Base-by-base conservation (phyloP, 164 flowering plant genomes). In the Vitis rupestris region DNA sequence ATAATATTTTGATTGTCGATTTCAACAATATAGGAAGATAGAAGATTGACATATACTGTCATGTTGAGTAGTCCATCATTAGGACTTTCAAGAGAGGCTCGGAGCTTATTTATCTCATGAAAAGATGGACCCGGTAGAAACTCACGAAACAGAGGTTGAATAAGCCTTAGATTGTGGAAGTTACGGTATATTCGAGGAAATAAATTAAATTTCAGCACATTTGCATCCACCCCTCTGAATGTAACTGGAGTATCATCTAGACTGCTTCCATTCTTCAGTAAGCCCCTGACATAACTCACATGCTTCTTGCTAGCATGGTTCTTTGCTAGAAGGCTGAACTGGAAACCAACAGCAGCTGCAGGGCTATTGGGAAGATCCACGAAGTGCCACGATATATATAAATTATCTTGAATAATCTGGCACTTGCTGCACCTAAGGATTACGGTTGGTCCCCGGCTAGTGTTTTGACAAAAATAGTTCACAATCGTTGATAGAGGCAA, bases 271-370 rank as follows among this genome's bases (percentile, higher is more conserved):
- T 89, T 89, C 71, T 79, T 84, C 55, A 96, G 61, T 7, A 63
- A 75, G 29, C 99, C 98, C 70, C 80, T 77, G 60, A 93, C 95
- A 75, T 77, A 84, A 74, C 97, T 92, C 65, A 88, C 56, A 70
- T 85, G 93, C 59, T 82, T 87, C 65, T 74, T 81, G 48, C 74
- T 68, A 44, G 70, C 82, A 67, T 72, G 85, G 44, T 67, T 70
- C 75, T 76, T 88, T 59, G 94, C 78, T 19, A 94, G 85, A 50
- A 92, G 81, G 72, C 87, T 96, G 85, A 96, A 96, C 72, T 78
- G 86, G 76, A 93, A 96, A 61, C 98, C 99, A 68, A 96, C 94
- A 17, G 98, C 98, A 73, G 81, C 77, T 37, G 99, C 99, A 50
- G 99, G 97, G 72, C 71, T 75, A 75, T 80, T 86, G 11, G 97